Evolutionary conservation across 768 basidiomycete genomes (phyloP), one percentile per base, ranked within the genome.

Genomic region (Naganishia onofrii): DNA sequence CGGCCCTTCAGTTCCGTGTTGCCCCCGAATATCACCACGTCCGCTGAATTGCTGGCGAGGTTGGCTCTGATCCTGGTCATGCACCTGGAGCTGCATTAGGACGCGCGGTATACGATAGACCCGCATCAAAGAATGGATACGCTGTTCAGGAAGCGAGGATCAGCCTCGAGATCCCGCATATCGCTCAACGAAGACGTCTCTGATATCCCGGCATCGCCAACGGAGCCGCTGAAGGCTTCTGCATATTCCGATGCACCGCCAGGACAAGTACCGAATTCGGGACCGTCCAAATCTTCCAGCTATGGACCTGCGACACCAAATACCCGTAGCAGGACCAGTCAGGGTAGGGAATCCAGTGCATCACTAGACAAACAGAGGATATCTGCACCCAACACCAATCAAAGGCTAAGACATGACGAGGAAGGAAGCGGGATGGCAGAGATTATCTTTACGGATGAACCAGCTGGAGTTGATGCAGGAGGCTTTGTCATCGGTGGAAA

Each of bases 371-470:
- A 70, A 23, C 67, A 72, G 31, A 32, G 70, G 71, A 74, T 77
- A 31, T 66, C 70, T 19, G 52, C 76, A 26, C 76, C 76, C 21
- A 74, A 51, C 36, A 74, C 73, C 5, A 74, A 74, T 63, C 71
- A 65, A 13, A 65, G 53, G 52, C 63, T 76, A 23, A 71, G 63
- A 38, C 70, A 66, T 58, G 71, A 53, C 34, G 85, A 42, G n/a
- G 38, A 63, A 63, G 60, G 60, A 13, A 38, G n/a, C 57, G 88
- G 77, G 88, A 91, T 80, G 88, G 87, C 74, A 83, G 88, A 73
- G 76, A 67, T 32, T 83, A 83, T 42, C 78, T 90, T 38, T 84
- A 87, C 38, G 26, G 60, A 63, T 63, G 60, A 63, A 63, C 60
- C 60, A 36, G 60, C 60, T 63, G 73, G 79, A 82, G 66, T 84